Percentiles rank a stretch among this genome's conserved stretches.
Conservation (phyloP, 108 stramenopile species). For the Epipyxis sp. region DNA sequence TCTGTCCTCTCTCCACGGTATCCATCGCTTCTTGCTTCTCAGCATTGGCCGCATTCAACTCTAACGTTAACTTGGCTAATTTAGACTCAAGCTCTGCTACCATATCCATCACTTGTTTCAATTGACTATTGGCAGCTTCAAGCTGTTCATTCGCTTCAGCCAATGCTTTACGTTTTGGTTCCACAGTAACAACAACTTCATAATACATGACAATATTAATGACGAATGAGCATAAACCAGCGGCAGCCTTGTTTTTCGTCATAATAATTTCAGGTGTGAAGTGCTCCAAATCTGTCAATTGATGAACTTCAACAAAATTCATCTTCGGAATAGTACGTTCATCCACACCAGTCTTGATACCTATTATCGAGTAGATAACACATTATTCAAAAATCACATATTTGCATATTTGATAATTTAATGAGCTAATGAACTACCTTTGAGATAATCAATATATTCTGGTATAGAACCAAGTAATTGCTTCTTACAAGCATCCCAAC, state of each 20-base stretch:
- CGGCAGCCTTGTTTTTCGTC: constrained; percentile 71
- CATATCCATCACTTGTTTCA: constrained; percentile 53
- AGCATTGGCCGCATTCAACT: constrained; percentile 53
- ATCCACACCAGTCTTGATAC: constrained; percentile 65
- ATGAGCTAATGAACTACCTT: no score
- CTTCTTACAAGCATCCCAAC: constrained; percentile 75
- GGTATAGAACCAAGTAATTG: constrained; percentile 69
- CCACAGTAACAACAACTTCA: constrained; percentile 70
- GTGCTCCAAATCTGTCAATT: constrained; percentile 65
- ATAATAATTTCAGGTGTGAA: constrained; percentile 66
- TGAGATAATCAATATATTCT: constrained; percentile 68
- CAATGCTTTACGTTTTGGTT: constrained; percentile 68
- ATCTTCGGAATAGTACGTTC: constrained; percentile 54
- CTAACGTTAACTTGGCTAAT: constrained; percentile 51
- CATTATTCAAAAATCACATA: no score
- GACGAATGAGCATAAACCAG: constrained; percentile 68
- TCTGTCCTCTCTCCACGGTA: constrained; percentile 59
- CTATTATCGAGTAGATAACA: no score
- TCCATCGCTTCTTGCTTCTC: constrained; percentile 64
- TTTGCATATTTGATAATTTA: no score
- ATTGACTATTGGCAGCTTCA: constrained; percentile 52
- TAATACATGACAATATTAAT: constrained; percentile 74
- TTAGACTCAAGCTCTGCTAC: constrained; percentile 64
- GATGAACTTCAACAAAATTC: constrained; percentile 68
- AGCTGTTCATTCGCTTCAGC: constrained; percentile 64